These are phyloP conservation scores for Mucor saturninus DNA, from an alignment of 371 early-diverging fungal genomes.

Conservation along the genomic window DNA sequence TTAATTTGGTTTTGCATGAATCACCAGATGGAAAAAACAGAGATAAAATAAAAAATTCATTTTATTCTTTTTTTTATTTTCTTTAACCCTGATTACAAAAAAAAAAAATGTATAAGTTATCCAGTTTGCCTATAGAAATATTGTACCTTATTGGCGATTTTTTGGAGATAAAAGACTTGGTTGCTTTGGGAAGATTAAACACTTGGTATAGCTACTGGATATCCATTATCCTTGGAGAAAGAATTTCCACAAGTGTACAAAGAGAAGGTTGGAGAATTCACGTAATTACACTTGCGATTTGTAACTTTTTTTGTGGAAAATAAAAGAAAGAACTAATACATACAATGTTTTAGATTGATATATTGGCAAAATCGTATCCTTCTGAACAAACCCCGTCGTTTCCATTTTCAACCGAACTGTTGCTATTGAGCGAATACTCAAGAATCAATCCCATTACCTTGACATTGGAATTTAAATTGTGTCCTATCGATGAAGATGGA, in stretches of 20 bases:
- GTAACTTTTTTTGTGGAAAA: not conserved
- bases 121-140: slow-evolving; percentile 28
- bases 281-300: slow-evolving; percentile 8
- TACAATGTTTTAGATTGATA: slow-evolving; percentile 18
- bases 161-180: slow-evolving; percentile 16
- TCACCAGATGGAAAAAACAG: not conserved
- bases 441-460: slow-evolving; percentile 25
- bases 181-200: slow-evolving; percentile 25
- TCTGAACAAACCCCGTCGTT: slow-evolving; percentile 5
- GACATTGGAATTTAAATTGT: slow-evolving; percentile 24
- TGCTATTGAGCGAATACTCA: slow-evolving; percentile 21
- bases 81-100: not conserved
- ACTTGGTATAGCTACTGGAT: slow-evolving; percentile 29
- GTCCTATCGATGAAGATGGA: slow-evolving; percentile 25
- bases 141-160: slow-evolving; percentile 15
- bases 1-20: slow-evolving; percentile 13
- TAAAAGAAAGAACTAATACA: not conserved
- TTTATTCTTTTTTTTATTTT: slow-evolving; percentile 13
- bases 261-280: slow-evolving; percentile 32
- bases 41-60: not conserved
- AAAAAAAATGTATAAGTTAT: slow-evolving; percentile 23
- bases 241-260: slow-evolving; percentile 13
- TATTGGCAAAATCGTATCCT: slow-evolving; percentile 27
- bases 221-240: slow-evolving; percentile 24
- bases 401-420: slow-evolving; percentile 22